Evolutionary conservation across 345 rosid genomes (phyloP).

Genomic region (Syzygium grande): DNA sequence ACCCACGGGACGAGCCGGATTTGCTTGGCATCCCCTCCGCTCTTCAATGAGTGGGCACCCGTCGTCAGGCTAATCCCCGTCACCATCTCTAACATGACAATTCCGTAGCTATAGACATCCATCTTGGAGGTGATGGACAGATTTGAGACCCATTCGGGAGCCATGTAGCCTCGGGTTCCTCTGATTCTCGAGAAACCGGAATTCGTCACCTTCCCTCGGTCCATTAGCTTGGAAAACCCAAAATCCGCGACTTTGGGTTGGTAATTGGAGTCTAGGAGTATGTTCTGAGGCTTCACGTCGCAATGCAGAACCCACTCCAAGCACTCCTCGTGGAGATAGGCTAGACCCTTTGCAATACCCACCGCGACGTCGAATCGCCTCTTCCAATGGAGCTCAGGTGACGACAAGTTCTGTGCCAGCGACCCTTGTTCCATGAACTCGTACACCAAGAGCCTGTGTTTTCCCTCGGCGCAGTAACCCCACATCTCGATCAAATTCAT

Average conservation of each 20-base stretch:
- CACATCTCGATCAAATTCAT: conserved; percentile 14
- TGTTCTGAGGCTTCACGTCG: conserved; percentile 20
- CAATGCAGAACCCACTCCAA: too few relatives aligned
- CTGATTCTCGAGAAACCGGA: conserved; percentile 9
- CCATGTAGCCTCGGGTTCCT: conserved; percentile 19
- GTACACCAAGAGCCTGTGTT: too few relatives aligned
- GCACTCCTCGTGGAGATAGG: too few relatives aligned
- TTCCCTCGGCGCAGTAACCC: neutral
- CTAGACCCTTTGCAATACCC: too few relatives aligned
- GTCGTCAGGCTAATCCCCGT: conserved; percentile 7
- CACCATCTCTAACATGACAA: conserved; percentile 23
- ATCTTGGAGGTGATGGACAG: conserved; percentile 10
- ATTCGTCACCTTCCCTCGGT: neutral
- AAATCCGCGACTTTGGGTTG: conserved; percentile 15
- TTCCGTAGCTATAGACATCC: conserved; percentile 33
- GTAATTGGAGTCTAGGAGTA: conserved; percentile 9
- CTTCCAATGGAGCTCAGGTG: too few relatives aligned
- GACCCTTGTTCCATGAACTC: too few relatives aligned
- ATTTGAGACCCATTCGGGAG: conserved; percentile 16
- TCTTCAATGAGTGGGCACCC: neutral
- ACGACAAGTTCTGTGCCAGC: too few relatives aligned
- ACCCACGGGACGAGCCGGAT: conserved; percentile 14
- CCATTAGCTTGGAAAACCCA: conserved; percentile 15
- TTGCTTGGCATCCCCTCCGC: neutral
- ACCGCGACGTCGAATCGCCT: too few relatives aligned